These are phyloP conservation scores for Aspergillus thermomutatus DNA, from an alignment of 2,329 filamentous ascomycete genomes.

Conservation along the genomic window DNA sequence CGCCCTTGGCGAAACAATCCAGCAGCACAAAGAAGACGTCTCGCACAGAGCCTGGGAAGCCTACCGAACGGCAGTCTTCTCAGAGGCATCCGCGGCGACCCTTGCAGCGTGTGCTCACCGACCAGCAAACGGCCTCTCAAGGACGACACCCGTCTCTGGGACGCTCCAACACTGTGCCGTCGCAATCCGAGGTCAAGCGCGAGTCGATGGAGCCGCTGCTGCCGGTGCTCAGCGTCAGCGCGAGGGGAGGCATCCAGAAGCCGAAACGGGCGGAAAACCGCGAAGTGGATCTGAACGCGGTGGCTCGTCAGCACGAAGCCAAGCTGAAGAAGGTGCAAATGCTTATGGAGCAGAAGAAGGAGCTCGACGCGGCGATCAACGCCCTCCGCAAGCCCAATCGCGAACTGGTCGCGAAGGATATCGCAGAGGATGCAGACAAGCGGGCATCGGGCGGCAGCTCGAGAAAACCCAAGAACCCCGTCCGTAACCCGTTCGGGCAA, in stretches of 20 bases:
- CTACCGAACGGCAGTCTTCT: constrained; percentile 27
- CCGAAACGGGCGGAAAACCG: constrained; percentile 45
- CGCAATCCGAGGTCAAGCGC: constrained; percentile 36
- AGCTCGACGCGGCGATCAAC: constrained; percentile 47
- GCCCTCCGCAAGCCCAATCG: constrained; percentile 48
- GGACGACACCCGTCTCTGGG: constrained; percentile 36
- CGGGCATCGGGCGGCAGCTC: constrained; percentile 27
- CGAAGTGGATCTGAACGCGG: constrained; percentile 47
- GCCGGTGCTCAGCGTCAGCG: constrained; percentile 32
- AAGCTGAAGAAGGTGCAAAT: constrained; percentile 47
- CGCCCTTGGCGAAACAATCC: constrained; percentile 32
- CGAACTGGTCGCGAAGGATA: constrained; percentile 43
- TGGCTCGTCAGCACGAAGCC: constrained; percentile 42
- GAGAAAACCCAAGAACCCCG: constrained; percentile 40
- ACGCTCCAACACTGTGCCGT: constrained; percentile 43
- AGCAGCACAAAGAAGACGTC: constrained; percentile 28
- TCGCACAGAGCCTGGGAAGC: constrained; percentile 29
- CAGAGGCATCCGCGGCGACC: constrained; percentile 33
- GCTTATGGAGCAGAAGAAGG: constrained; percentile 45
- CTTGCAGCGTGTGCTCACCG: constrained; percentile 46
- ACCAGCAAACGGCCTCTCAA: constrained; percentile 37
- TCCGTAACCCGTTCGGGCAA: constrained; percentile 39
- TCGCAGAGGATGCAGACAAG: constrained; percentile 43
- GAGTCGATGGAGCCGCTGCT: constrained; percentile 42
- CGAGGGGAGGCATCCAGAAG: constrained; percentile 44